Conservation (phyloP, 768 basidiomycete species). For the Porphyrellus cyaneotinctus region DNA sequence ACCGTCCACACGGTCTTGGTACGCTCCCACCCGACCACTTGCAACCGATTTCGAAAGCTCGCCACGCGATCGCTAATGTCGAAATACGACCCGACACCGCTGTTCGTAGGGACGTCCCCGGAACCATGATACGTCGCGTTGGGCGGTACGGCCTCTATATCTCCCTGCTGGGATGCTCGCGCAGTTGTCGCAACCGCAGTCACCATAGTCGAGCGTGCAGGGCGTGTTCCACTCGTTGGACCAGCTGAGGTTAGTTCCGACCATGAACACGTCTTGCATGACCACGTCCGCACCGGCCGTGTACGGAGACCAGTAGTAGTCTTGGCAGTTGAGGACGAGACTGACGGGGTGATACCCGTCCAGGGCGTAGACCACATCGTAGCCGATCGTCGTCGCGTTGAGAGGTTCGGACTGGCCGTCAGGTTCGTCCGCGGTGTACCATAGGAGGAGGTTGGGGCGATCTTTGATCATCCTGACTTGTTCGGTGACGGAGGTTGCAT, state of each 20-base stretch:
- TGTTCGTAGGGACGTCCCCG: no score
- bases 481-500: slow-evolving; percentile 54
- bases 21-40: no score
- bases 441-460: slow-evolving; percentile 62
- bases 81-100: no score
- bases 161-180: no score
- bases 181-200: slow-evolving; percentile 59
- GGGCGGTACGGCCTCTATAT: no score
- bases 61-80: no score
- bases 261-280: slow-evolving; percentile 55
- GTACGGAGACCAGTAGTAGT: slow-evolving; percentile 60
- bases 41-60: no score
- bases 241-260: slow-evolving; percentile 58
- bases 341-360: slow-evolving; percentile 69
- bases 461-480: slow-evolving; percentile 68
- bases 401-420: slow-evolving; percentile 67
- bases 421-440: slow-evolving; percentile 74
- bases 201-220: slow-evolving; percentile 27
- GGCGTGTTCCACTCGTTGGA: slow-evolving; percentile 63
- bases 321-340: slow-evolving; percentile 61
- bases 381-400: slow-evolving; percentile 46
- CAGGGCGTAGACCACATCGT: slow-evolving; percentile 53
- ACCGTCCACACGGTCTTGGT: no score
- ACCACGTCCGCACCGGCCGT: slow-evolving; percentile 64
- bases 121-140: no score